Evolutionary conservation across 140 eudicot genomes (phyloP).

Genomic region (Cichorium intybus): DNA sequence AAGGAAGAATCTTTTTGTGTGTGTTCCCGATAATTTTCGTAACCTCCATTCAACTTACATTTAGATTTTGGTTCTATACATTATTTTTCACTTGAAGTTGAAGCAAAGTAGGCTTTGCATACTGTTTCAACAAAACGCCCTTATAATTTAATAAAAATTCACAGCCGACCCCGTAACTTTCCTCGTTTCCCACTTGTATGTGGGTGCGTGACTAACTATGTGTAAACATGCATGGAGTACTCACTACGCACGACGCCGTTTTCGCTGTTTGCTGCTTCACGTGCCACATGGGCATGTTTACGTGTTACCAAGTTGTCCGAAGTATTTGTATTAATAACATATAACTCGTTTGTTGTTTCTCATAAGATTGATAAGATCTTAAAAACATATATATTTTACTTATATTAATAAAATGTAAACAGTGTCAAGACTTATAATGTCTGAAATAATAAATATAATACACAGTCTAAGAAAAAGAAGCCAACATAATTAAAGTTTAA

Average conservation of each 20-base stretch:
- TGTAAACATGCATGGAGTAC: slow-evolving; percentile 20
- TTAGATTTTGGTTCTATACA: slow-evolving; percentile 4
- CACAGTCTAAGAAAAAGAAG: background rate
- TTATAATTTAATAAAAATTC: background rate
- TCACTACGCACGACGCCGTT: slow-evolving; percentile 21
- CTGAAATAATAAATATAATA: background rate
- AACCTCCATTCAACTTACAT: slow-evolving; percentile 9
- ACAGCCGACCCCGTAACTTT: slow-evolving; percentile 15
- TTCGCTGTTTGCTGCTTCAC: slow-evolving; percentile 6
- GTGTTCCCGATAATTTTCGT: slow-evolving; percentile 26
- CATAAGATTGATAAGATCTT: background rate
- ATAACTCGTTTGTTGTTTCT: background rate
- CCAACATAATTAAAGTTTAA: background rate
- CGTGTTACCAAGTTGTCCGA: background rate
- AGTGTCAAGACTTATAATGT: background rate
- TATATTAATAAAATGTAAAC: too few relatives aligned
- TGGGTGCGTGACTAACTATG: background rate
- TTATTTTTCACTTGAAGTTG: slow-evolving; percentile 22
- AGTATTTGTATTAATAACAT: background rate
- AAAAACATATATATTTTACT: too few relatives aligned
- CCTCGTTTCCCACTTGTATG: slow-evolving; percentile 4
- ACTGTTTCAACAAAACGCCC: background rate
- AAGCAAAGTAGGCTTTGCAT: slow-evolving; percentile 25
- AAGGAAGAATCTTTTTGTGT: slow-evolving; percentile 32
- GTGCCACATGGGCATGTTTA: slow-evolving; percentile 12